Evolutionary conservation across 805 yeast species (phyloP).

Genomic region (Wickerhamomyces canadensis): DNA sequence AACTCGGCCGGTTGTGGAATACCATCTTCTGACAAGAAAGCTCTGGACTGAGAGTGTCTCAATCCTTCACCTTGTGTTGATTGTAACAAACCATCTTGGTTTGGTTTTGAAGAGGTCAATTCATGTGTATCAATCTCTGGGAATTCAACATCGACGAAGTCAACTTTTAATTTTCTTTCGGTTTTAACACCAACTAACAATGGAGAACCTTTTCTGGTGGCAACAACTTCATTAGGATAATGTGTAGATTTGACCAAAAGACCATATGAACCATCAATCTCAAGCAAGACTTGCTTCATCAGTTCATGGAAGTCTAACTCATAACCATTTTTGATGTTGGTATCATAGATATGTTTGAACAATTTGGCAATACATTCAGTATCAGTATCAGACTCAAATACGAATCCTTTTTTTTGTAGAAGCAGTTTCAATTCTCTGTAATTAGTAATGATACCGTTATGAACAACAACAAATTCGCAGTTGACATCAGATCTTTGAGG

Average conservation of each 20-base stretch:
- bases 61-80: slow-evolving; percentile 53
- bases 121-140: slow-evolving; percentile 41
- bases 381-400: slow-evolving; percentile 90
- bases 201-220: slow-evolving; percentile 98
- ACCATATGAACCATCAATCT: slow-evolving; percentile 97
- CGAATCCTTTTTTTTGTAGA: slow-evolving; percentile 70
- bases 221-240: slow-evolving; percentile 93
- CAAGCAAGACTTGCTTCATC: slow-evolving; percentile 87
- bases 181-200: slow-evolving; percentile 95
- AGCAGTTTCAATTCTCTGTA: slow-evolving; percentile 86
- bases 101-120: slow-evolving; percentile 16
- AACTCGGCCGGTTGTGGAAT: slow-evolving; percentile 92
- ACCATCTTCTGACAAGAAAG: slow-evolving; percentile 92
- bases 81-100: slow-evolving; percentile 36
- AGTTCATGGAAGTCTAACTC: slow-evolving; percentile 85
- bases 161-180: slow-evolving; percentile 91
- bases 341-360: slow-evolving; percentile 84
- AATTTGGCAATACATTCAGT: slow-evolving; percentile 97
- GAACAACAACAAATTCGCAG: slow-evolving; percentile 88
- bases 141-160: slow-evolving; percentile 97
- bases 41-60: slow-evolving; percentile 92
- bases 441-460: slow-evolving; percentile 97
- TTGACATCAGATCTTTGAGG: slow-evolving; percentile 87
- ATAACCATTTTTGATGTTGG: slow-evolving; percentile 63
- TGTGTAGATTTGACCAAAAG: slow-evolving; percentile 85